Percentiles rank a stretch among this genome's conserved stretches.
phyloP scores from a whole-genome alignment of 192 early-diverging fungal genomes.

The Coemansia sp. region DNA sequence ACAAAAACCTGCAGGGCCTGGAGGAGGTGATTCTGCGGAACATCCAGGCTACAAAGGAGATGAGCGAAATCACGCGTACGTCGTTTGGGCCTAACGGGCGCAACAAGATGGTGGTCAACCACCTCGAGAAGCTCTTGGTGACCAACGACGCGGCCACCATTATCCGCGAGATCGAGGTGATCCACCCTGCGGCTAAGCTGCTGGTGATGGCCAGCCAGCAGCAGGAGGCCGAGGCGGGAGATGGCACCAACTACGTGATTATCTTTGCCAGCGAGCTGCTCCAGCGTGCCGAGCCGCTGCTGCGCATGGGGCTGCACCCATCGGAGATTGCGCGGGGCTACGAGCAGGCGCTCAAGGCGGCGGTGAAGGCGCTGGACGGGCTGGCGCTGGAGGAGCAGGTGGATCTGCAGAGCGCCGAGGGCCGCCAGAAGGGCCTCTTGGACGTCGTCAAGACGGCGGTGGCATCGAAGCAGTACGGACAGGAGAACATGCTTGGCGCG shows the following conservation, averaged over 20 bases:
- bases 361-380: constrained; percentile 74
- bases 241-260: constrained; percentile 94
- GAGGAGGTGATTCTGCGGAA: constrained; percentile 95
- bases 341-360: constrained; percentile 80
- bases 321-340: constrained; percentile 94
- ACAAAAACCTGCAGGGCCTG: constrained; percentile 94
- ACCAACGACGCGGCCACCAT: constrained; percentile 99
- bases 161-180: constrained; percentile 94
- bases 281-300: constrained; percentile 86
- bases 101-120: constrained; percentile 99
- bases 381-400: constrained; percentile 65
- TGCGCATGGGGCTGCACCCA: constrained; percentile 94
- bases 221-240: constrained; percentile 96
- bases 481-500: constrained; percentile 80
- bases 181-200: constrained; percentile 96
- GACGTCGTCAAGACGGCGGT: constrained; percentile 79
- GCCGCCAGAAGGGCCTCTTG: constrained; percentile 73
- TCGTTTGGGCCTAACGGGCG: constrained; percentile 95
- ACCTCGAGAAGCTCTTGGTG: constrained; percentile 96
- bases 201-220: constrained; percentile 95
- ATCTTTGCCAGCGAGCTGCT: constrained; percentile 93
- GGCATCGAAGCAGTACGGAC: constrained; percentile 92
- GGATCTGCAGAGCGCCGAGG: constrained; percentile 40
- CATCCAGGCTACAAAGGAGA: constrained; percentile 91
- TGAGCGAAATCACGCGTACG: constrained; percentile 89